phyloP scores from a whole-genome alignment of 768 basidiomycete genomes.

The Antrodiella citrinella region DNA sequence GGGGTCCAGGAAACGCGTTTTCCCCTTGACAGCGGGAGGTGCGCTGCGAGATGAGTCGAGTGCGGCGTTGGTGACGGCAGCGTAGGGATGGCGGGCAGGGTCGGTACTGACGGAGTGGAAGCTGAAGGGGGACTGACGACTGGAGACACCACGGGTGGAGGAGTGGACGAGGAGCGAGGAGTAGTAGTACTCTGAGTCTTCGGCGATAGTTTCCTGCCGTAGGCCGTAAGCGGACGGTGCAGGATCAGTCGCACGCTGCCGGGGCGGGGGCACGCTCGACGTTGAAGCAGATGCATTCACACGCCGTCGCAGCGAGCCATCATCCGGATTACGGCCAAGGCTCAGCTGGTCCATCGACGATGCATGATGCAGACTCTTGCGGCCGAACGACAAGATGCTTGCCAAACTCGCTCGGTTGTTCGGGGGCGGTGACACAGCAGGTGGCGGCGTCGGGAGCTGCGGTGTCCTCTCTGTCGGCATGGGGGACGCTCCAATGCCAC shows the following conservation, averaged over 20 bases:
- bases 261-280: background rate
- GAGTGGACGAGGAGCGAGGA: slow-evolving; percentile 22
- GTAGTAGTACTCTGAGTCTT: slow-evolving; percentile 47
- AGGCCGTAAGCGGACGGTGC: background rate
- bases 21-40: slow-evolving; percentile 10
- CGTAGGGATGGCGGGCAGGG: slow-evolving; percentile 16
- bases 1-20: slow-evolving; percentile 8
- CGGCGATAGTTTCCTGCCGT: slow-evolving; percentile 23
- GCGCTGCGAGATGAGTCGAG: slow-evolving; percentile 3
- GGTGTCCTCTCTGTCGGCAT: slow-evolving; percentile 22
- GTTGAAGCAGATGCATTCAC: slow-evolving; percentile 1
- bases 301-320: slow-evolving; percentile 5
- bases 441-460: slow-evolving; percentile 13
- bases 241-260: slow-evolving; percentile 6
- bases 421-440: slow-evolving; percentile 11
- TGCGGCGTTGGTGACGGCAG: slow-evolving; percentile 7
- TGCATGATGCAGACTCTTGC: slow-evolving; percentile 17
- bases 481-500: slow-evolving; percentile 65
- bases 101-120: slow-evolving; percentile 2
- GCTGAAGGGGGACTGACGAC: slow-evolving; percentile 10
- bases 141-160: slow-evolving; percentile 1
- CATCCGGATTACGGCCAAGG: slow-evolving; percentile 10
- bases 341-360: slow-evolving; percentile 18
- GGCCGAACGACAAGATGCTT: slow-evolving; percentile 44
- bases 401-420: slow-evolving; percentile 42